Evolutionary conservation across 768 basidiomycete species (phyloP).

Genomic region (Suillus discolor): DNA sequence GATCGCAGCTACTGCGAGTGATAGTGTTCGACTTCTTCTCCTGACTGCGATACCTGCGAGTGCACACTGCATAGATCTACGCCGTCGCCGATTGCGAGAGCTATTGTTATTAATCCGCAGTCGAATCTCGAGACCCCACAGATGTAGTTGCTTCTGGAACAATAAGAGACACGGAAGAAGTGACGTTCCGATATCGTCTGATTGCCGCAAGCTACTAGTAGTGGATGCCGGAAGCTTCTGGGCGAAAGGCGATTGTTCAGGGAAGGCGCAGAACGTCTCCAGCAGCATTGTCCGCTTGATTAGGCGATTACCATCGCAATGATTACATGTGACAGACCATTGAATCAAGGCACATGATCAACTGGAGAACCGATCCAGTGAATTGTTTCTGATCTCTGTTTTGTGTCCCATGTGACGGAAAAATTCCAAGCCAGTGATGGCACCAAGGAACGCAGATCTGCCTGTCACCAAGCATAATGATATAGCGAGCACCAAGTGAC

Average conservation of each 20-base stretch:
- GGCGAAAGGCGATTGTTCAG: background rate
- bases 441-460: background rate
- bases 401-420: background rate
- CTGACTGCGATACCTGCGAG: slow-evolving; percentile 6
- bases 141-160: background rate
- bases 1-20: background rate
- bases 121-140: too few relatives aligned
- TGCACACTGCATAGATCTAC: background rate
- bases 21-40: background rate
- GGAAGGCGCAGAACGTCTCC: background rate
- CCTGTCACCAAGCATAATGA: background rate
- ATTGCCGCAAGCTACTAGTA: background rate
- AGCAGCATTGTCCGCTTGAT: background rate
- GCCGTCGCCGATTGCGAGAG: background rate
- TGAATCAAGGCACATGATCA: background rate
- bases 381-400: background rate
- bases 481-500: background rate
- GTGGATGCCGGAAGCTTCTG: background rate
- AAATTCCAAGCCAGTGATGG: background rate
- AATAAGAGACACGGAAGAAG: background rate
- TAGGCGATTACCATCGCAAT: background rate
- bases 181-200: background rate
- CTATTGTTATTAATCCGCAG: background rate
- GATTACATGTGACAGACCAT: background rate
- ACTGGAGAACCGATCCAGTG: background rate